Evolutionary conservation across 2,329 filamentous ascomycete genomes (phyloP), one percentile per base, ranked within the genome.

Genomic region (Pseudogymnoascus sp.): DNA sequence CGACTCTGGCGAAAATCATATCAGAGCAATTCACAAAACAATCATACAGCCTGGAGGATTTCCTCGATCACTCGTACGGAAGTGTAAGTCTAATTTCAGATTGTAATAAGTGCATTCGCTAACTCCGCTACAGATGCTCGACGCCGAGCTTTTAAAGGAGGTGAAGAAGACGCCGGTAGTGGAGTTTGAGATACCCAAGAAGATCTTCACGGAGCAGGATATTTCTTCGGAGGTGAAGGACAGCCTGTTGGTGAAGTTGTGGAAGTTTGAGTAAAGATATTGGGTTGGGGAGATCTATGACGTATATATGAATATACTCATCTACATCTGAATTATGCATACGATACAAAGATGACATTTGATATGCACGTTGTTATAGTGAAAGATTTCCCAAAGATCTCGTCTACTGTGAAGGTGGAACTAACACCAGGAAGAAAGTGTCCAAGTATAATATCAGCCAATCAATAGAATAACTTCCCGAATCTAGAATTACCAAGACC

Each of bases 21-120:
- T 89, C 89, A 2, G 91, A 97, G 74, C 94, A 97, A 72, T 99
- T 97, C 72, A 99, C 94, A 2, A 99, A 99, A 75, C 86, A 91
- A 66, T 82, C 87, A 2, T 99, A 97, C 74, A 94, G 91, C 67
- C 75, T 96, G n/a, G 94, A 99, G 70, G 94, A 99, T 70, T 99
- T 99, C 73, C 75, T 97, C 55, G 94, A 99, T 70, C 91, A 97
- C 72, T 92, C 90, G 0, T 99, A 97, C 73, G 82, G 79, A 67
- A 89, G 84, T 70, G 86, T 87, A 80, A 79, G 82, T 81, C 21
- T 60, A 26, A 26, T 5, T 34, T 21, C n/a, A 7, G 13, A 28
- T 30, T 41, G 15, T 23, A 9, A 33, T 26, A 23, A 38, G 28
- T 23, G 9, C 48, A 33, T 28, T 26, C 33, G 57, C 74, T 79